Percentiles rank a stretch among this genome's conserved stretches.
Evolutionary conservation across 495 filamentous ascomycete genomes (phyloP).

Genomic region (Neurospora sp.): DNA sequence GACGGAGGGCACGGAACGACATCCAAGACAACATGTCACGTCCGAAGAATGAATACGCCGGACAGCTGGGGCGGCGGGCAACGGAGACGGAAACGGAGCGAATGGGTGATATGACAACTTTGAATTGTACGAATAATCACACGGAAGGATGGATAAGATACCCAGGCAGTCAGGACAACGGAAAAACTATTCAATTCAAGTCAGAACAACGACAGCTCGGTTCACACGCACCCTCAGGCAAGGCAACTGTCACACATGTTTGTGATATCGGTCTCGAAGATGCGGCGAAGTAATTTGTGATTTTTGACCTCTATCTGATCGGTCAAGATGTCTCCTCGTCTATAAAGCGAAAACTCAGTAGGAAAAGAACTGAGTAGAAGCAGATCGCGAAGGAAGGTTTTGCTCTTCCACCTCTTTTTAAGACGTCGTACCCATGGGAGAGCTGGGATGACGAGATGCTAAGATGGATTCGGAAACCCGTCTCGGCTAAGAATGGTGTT

Average conservation of each 20-base stretch:
- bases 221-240: not conserved
- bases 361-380: conserved; percentile 25
- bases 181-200: not conserved
- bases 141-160: not conserved
- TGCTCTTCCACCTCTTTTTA: conserved; percentile 64
- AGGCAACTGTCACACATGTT: not conserved
- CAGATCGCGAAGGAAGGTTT: conserved; percentile 39
- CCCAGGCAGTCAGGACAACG: not conserved
- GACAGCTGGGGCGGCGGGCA: not conserved
- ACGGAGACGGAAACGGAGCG: not conserved
- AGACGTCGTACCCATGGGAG: conserved; percentile 58
- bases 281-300: not conserved
- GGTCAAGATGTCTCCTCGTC: conserved; percentile 26
- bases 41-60: not conserved
- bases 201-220: not conserved
- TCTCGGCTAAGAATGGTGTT: not conserved
- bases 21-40: not conserved
- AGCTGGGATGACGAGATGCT: conserved; percentile 60
- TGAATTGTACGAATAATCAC: not conserved
- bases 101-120: not conserved
- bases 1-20: not conserved
- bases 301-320: not conserved
- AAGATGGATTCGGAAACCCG: conserved; percentile 32
- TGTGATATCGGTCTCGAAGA: not conserved
- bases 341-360: conserved; percentile 38